Evolutionary conservation across 2,329 filamentous ascomycete species (phyloP).

Genomic region (Cordyceps javanica): DNA sequence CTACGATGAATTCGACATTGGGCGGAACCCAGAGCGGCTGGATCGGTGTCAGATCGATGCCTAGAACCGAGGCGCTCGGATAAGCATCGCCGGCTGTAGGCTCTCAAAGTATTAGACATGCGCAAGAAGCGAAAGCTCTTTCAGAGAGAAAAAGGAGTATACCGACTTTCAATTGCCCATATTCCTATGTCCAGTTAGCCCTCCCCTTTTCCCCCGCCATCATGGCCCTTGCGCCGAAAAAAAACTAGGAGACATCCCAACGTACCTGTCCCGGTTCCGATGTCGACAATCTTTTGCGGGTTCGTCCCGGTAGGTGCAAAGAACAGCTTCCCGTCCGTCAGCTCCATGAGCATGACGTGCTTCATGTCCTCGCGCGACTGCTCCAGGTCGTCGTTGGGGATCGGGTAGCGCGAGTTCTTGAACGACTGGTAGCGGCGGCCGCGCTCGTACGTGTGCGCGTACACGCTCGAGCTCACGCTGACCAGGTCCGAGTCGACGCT

Average conservation of each 20-base stretch:
- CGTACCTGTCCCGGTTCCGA: constrained; percentile 40
- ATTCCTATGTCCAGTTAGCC: constrained; percentile 27
- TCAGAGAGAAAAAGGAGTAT: neutral
- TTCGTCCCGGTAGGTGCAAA: constrained; percentile 32
- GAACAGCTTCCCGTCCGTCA: constrained; percentile 34
- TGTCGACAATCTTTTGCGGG: constrained; percentile 38
- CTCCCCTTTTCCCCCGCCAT: too few species aligned
- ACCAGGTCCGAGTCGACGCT: constrained; percentile 4
- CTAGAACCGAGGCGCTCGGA: constrained; percentile 34
- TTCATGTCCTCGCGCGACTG: constrained; percentile 40
- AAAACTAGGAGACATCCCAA: neutral
- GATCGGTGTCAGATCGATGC: constrained; percentile 39
- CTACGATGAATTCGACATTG: constrained; percentile 57
- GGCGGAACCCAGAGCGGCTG: constrained; percentile 46
- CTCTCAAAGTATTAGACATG: neutral
- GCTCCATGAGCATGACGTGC: constrained; percentile 39
- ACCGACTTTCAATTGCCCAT: constrained; percentile 46
- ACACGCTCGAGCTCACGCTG: constrained; percentile 25
- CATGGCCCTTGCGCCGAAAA: neutral
- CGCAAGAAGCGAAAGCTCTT: neutral
- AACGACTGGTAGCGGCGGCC: constrained; percentile 38
- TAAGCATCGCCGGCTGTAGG: constrained; percentile 34
- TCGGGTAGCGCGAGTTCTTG: constrained; percentile 36
- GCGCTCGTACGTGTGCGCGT: constrained; percentile 27
- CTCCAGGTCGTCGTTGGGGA: constrained; percentile 41